These are phyloP conservation scores for Candida buenavistaensis DNA, from an alignment of 1,139 yeast species.

Conservation along the genomic window DNA sequence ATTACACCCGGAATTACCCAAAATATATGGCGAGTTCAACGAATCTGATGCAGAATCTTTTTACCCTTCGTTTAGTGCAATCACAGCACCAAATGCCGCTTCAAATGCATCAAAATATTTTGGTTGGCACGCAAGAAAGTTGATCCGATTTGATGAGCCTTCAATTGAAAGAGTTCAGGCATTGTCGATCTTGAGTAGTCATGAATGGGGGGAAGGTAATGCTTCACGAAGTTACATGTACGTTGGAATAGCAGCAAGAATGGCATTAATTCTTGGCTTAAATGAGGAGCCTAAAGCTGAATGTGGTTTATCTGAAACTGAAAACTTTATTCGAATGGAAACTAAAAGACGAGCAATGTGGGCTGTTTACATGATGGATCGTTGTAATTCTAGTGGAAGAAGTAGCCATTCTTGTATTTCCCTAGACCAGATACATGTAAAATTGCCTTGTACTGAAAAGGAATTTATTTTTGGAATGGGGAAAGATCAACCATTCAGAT, in stretches of 20 bases:
- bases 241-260: slow-evolving; percentile 39
- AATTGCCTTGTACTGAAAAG: slow-evolving; percentile 25
- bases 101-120: slow-evolving; percentile 37
- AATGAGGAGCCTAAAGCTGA: slow-evolving; percentile 23
- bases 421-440: slow-evolving; percentile 23
- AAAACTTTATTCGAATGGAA: slow-evolving; percentile 25
- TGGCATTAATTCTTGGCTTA: slow-evolving; percentile 39
- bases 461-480: slow-evolving; percentile 25
- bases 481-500: slow-evolving; percentile 16
- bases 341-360: slow-evolving; percentile 37
- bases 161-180: slow-evolving; percentile 39
- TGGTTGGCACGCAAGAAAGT: slow-evolving; percentile 38
- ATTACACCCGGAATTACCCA: slow-evolving; percentile 29
- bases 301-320: slow-evolving; percentile 8
- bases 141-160: slow-evolving; percentile 36
- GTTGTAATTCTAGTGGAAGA: slow-evolving; percentile 40
- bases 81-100: slow-evolving; percentile 14
- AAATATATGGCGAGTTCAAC: slow-evolving; percentile 30
- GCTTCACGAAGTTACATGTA: slow-evolving; percentile 38
- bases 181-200: slow-evolving; percentile 34
- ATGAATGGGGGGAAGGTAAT: slow-evolving; percentile 44
- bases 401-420: slow-evolving; percentile 31
- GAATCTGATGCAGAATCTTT: slow-evolving; percentile 28
- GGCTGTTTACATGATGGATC: slow-evolving; percentile 45
- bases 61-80: slow-evolving; percentile 17